Conservation (phyloP, 2,329 filamentous ascomycete genomes). For the Botrytis tulipae region DNA sequence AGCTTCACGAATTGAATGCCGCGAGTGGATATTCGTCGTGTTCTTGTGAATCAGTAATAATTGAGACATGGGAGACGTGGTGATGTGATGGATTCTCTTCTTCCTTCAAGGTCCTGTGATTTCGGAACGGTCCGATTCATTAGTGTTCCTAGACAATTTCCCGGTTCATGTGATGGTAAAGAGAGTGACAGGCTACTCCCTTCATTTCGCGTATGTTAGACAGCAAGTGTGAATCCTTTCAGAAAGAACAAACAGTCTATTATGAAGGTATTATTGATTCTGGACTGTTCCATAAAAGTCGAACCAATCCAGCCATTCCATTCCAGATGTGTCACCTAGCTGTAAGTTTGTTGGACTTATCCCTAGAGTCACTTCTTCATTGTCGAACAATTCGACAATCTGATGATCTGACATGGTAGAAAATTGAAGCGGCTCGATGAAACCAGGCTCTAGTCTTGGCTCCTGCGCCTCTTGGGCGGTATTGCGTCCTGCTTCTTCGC, state of each 20-base stretch:
- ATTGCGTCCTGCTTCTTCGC: not conserved
- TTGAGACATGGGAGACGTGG: not conserved
- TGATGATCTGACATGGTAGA: conserved; percentile 70
- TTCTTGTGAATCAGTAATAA: not conserved
- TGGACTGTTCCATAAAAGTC: conserved; percentile 23
- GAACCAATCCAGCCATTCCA: conserved; percentile 38
- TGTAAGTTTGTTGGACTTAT: conserved; percentile 29
- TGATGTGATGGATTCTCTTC: not conserved
- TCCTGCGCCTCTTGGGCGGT: not conserved
- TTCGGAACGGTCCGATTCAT: not conserved
- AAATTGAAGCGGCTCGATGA: conserved; percentile 55
- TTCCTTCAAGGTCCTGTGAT: not conserved
- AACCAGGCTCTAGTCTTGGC: not conserved
- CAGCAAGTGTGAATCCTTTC: not conserved
- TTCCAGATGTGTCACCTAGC: conserved; percentile 31
- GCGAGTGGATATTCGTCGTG: not conserved
- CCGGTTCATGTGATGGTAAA: not conserved
- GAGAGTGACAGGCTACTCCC: not conserved
- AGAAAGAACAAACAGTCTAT: not conserved
- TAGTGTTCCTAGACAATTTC: not conserved
- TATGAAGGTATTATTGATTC: not conserved
- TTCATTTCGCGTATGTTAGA: not conserved
- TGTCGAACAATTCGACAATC: conserved; percentile 63
- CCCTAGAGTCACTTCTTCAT: conserved; percentile 59
- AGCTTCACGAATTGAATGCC: not conserved